These are phyloP conservation scores for Boletus reticuloceps DNA, from an alignment of 768 basidiomycete species.

Conservation along the genomic window DNA sequence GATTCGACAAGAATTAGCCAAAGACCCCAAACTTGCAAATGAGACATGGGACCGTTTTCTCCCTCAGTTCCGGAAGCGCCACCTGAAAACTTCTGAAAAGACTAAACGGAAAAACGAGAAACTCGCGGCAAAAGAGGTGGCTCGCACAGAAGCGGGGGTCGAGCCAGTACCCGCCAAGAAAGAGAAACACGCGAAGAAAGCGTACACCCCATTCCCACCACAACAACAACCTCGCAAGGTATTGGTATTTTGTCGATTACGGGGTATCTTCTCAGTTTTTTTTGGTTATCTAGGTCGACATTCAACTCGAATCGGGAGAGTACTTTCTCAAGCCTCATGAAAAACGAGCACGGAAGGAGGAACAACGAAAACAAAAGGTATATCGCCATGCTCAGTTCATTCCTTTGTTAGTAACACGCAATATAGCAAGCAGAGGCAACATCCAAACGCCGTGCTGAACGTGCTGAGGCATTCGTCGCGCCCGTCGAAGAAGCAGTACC, in stretches of 20 bases:
- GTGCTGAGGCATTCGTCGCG: slow-evolving; percentile 85
- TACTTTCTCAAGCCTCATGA: slow-evolving; percentile 95
- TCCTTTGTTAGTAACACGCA: not conserved
- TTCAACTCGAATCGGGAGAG: slow-evolving; percentile 95
- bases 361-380: slow-evolving; percentile 68
- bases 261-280: not conserved
- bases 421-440: slow-evolving; percentile 75
- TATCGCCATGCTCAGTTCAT: not conserved
- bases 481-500: slow-evolving; percentile 76
- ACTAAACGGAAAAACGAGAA: slow-evolving; percentile 85
- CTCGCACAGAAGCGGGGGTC: slow-evolving; percentile 65
- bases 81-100: slow-evolving; percentile 93
- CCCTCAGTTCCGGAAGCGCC: slow-evolving; percentile 90
- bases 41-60: slow-evolving; percentile 98
- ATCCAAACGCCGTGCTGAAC: slow-evolving; percentile 68
- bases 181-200: slow-evolving; percentile 72
- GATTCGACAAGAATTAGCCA: slow-evolving; percentile 96
- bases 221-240: slow-evolving; percentile 92
- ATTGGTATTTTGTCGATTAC: slow-evolving; percentile 5
- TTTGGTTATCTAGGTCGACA: slow-evolving; percentile 59
- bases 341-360: slow-evolving; percentile 73
- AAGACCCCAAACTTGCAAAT: slow-evolving; percentile 91
- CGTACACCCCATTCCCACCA: slow-evolving; percentile 99
- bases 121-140: slow-evolving; percentile 56
- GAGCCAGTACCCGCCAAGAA: slow-evolving; percentile 38